Evolutionary conservation across 305 asterid genomes (phyloP).

Genomic region (Fraxinus sp.): DNA sequence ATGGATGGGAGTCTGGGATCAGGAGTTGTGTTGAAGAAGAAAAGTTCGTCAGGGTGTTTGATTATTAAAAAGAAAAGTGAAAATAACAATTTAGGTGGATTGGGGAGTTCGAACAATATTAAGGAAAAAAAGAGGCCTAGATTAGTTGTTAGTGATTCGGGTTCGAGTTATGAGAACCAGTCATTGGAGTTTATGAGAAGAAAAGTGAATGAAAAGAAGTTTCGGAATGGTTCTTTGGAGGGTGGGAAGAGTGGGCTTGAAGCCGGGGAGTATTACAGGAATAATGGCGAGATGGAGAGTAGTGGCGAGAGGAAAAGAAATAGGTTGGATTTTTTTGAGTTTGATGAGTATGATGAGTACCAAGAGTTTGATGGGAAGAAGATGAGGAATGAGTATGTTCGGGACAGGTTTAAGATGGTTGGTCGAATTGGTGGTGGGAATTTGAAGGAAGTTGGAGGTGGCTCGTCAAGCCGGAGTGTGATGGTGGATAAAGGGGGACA

Average conservation of each 20-base stretch:
- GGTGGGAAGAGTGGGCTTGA: constrained; percentile 42
- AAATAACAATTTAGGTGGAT: constrained; percentile 38
- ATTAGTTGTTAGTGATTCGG: constrained; percentile 42
- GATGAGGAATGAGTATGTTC: constrained; percentile 48
- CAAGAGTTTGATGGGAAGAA: constrained; percentile 53
- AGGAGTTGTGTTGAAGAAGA: constrained; percentile 82
- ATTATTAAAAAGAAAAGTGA: constrained; percentile 71
- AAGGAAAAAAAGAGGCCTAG: constrained; percentile 65
- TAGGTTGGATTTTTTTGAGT: constrained; percentile 50
- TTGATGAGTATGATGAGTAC: constrained; percentile 67
- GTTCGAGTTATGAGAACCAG: constrained; percentile 73
- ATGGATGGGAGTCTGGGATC: constrained; percentile 77
- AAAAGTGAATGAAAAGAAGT: constrained; percentile 45
- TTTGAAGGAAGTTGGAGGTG: constrained; percentile 44
- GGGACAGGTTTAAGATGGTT: constrained; percentile 42
- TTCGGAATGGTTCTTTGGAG: constrained; percentile 46
- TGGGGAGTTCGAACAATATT: constrained; percentile 36
- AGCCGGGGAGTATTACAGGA: constrained; percentile 41
- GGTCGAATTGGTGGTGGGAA: constrained; percentile 45
- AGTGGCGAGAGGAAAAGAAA: constrained; percentile 55
- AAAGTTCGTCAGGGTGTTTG: constrained; percentile 85
- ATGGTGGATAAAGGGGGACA: constrained; percentile 51
- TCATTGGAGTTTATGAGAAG: constrained; percentile 53
- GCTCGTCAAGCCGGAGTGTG: constrained; percentile 46
- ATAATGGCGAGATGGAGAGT: constrained; percentile 39